Percentiles rank a stretch among this genome's conserved stretches.
These are phyloP conservation scores for Takakia lepidozioides DNA, from an alignment of 225 moss, liverwort and hornwort genomes.

Conservation along the genomic window DNA sequence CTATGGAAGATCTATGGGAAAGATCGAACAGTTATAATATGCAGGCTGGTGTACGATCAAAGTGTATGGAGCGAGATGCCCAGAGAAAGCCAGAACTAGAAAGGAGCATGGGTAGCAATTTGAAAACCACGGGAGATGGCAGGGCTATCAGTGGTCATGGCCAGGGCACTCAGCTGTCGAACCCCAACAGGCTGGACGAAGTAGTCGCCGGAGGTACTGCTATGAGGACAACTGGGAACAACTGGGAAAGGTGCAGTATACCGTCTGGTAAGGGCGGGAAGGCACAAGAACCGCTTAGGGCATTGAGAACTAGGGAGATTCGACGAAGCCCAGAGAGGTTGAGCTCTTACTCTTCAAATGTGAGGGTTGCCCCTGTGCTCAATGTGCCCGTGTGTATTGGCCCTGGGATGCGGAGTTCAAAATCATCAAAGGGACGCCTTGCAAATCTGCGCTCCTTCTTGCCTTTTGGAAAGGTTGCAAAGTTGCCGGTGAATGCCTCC, in stretches of 20 bases:
- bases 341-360: slow-evolving; percentile 60
- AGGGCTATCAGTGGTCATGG: too few relatives aligned
- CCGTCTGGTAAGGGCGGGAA: slow-evolving; percentile 45
- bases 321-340: slow-evolving; percentile 75
- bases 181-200: too few relatives aligned
- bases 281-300: slow-evolving; percentile 72
- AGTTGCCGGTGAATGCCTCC: slow-evolving; percentile 16
- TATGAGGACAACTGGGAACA: too few relatives aligned
- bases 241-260: slow-evolving; percentile 61
- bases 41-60: too few relatives aligned
- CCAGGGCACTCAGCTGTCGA: too few relatives aligned
- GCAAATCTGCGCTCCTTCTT: slow-evolving; percentile 65
- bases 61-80: too few relatives aligned
- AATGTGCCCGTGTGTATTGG: slow-evolving; percentile 94
- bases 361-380: slow-evolving; percentile 79
- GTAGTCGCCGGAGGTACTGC: too few relatives aligned
- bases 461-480: slow-evolving; percentile 76
- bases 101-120: too few relatives aligned
- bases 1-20: too few relatives aligned
- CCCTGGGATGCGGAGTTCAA: slow-evolving; percentile 67
- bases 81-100: too few relatives aligned
- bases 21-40: too few relatives aligned
- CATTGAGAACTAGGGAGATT: slow-evolving; percentile 80
- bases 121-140: too few relatives aligned
- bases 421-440: slow-evolving; percentile 69